A percentile compares a stretch with the other conserved stretches of the same genome.
phyloP scores from a whole-genome alignment of 805 yeast species.

The Suhomyces xylopsoci region DNA sequence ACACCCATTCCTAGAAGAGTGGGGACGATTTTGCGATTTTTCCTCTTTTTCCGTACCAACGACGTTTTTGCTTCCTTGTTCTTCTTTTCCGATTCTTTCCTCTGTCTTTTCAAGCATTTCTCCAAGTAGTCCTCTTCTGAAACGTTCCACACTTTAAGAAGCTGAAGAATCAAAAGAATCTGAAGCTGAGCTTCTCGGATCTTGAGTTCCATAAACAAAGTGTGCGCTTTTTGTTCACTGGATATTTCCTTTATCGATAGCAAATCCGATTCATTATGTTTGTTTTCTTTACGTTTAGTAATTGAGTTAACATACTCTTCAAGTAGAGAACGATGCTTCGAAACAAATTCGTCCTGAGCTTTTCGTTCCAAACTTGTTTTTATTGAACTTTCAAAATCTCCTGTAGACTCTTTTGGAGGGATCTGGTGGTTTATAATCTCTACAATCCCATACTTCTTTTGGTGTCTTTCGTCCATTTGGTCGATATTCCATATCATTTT shows the following conservation, averaged over 20 bases:
- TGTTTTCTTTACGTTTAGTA: background rate
- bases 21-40: constrained; percentile 31
- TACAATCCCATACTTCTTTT: constrained; percentile 26
- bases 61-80: constrained; percentile 18
- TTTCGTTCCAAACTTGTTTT: constrained; percentile 2
- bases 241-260: constrained; percentile 3
- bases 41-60: constrained; percentile 18
- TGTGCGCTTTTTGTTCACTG: constrained; percentile 19
- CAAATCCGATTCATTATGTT: background rate
- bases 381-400: constrained; percentile 13
- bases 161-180: constrained; percentile 46
- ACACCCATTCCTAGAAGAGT: constrained; percentile 44
- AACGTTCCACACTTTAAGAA: constrained; percentile 31
- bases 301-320: constrained; percentile 9
- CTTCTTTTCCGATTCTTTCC: constrained; percentile 21
- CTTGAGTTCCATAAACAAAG: constrained; percentile 41
- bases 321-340: constrained; percentile 18
- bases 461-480: constrained; percentile 43
- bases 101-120: constrained; percentile 23
- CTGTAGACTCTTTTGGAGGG: background rate
- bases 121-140: constrained; percentile 36
- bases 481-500: constrained; percentile 33
- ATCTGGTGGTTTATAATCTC: constrained; percentile 2
- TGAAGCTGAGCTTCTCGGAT: constrained; percentile 58
- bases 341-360: constrained; percentile 19